phyloP scores from a whole-genome alignment of 352 stramenopile species.

The Aphanomyces astaci region DNA sequence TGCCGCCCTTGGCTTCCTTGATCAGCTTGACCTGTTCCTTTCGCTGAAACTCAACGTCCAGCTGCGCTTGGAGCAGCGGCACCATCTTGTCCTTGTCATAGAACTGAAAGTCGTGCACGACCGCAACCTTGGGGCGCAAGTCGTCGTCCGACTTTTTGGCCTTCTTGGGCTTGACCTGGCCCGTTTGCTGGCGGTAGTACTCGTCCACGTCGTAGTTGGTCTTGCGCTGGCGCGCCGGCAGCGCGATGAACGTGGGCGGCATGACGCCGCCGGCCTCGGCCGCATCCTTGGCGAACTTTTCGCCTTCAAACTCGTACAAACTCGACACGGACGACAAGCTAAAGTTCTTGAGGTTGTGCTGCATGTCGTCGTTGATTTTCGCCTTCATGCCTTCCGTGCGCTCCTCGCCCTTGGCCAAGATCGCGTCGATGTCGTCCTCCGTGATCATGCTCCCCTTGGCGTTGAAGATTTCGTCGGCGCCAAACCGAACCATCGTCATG shows the following conservation, averaged over 20 bases:
- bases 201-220: constrained; percentile 96
- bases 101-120: constrained; percentile 94
- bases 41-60: constrained; percentile 82
- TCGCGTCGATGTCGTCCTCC: constrained; percentile 89
- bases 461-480: constrained; percentile 85
- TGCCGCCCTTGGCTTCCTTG: constrained; percentile 58
- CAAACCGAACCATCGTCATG: constrained; percentile 94
- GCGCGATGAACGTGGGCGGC: constrained; percentile 85
- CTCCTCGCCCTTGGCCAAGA: constrained; percentile 85
- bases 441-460: constrained; percentile 83
- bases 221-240: constrained; percentile 81
- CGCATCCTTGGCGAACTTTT: constrained; percentile 83
- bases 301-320: constrained; percentile 85
- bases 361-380: constrained; percentile 85
- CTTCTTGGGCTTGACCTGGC: constrained; percentile 49
- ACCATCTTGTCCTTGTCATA: constrained; percentile 89
- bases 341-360: constrained; percentile 96
- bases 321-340: constrained; percentile 76
- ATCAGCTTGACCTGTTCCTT: constrained; percentile 77
- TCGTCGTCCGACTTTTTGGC: constrained; percentile 81
- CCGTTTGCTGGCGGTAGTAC: constrained; percentile 89
- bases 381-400: constrained; percentile 82
- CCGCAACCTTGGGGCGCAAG: constrained; percentile 71
- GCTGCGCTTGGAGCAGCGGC: constrained; percentile 77
- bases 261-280: constrained; percentile 50